Conservation (phyloP, 2,329 filamentous ascomycete genomes). For the Penicillium griseofulvum region DNA sequence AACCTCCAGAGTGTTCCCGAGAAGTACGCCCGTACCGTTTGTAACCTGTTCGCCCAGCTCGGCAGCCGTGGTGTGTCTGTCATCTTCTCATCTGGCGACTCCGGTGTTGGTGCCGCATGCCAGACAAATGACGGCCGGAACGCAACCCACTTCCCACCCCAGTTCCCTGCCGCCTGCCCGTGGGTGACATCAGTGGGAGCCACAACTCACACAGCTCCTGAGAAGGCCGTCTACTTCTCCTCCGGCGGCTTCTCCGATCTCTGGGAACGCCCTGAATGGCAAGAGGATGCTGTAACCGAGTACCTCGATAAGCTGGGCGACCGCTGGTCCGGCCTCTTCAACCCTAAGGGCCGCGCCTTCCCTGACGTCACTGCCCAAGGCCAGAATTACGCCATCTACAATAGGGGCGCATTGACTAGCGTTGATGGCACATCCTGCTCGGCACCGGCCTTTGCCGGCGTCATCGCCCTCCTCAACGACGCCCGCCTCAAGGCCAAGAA, state of each 20-base stretch:
- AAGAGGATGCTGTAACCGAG: slow-evolving; percentile 32
- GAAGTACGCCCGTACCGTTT: slow-evolving; percentile 40
- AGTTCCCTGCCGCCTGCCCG: slow-evolving; percentile 42
- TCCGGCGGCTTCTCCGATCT: slow-evolving; percentile 43
- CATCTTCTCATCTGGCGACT: slow-evolving; percentile 51
- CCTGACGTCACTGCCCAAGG: slow-evolving; percentile 44
- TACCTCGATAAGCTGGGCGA: slow-evolving; percentile 34
- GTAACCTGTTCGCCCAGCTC: slow-evolving; percentile 49
- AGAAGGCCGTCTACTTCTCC: slow-evolving; percentile 42
- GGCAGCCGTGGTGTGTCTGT: slow-evolving; percentile 51
- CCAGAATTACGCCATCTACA: slow-evolving; percentile 32
- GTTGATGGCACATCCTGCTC: slow-evolving; percentile 50
- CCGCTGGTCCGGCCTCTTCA: slow-evolving; percentile 31
- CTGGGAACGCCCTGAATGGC: slow-evolving; percentile 38
- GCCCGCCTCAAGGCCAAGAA: slow-evolving; percentile 53
- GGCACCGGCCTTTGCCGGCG: slow-evolving; percentile 56
- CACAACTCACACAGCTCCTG: slow-evolving; percentile 38
- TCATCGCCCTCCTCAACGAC: slow-evolving; percentile 64
- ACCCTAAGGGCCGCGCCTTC: slow-evolving; percentile 38
- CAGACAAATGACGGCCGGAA: slow-evolving; percentile 36
- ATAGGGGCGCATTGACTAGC: slow-evolving; percentile 25
- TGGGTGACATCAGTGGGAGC: slow-evolving; percentile 45
- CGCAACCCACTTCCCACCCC: slow-evolving; percentile 41
- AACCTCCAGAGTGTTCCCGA: slow-evolving; percentile 31
- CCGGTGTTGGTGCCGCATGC: slow-evolving; percentile 42